These are phyloP conservation scores for Tetrahymena thermophila DNA, from an alignment of 73 alveolate genomes.

Conservation along the genomic window DNA sequence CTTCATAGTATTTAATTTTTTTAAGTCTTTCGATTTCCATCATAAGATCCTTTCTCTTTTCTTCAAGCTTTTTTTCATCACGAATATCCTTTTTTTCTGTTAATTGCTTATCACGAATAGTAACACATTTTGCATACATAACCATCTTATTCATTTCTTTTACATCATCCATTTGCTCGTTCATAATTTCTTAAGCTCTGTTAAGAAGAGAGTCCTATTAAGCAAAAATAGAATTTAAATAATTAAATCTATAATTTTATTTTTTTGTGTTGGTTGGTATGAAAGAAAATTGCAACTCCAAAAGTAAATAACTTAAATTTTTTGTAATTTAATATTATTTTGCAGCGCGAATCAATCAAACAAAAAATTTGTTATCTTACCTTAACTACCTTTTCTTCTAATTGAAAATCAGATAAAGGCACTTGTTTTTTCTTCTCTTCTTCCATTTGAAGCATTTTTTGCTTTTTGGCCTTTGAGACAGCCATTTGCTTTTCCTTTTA, in stretches of 20 bases:
- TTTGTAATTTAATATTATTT: too few species aligned
- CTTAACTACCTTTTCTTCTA: slow-evolving; percentile 41
- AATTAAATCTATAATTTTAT: neutral
- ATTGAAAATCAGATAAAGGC: slow-evolving; percentile 6
- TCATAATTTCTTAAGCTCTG: slow-evolving; percentile 51
- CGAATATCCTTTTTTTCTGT: slow-evolving; percentile 62
- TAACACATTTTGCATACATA: slow-evolving; percentile 73
- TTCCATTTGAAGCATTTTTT: slow-evolving; percentile 42
- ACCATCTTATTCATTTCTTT: slow-evolving; percentile 78
- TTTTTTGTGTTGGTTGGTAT: neutral
- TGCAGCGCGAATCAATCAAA: neutral
- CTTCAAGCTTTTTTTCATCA: slow-evolving; percentile 58
- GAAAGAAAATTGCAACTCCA: neutral
- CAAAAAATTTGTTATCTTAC: neutral
- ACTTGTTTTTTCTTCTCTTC: slow-evolving; percentile 42
- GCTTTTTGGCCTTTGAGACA: slow-evolving; percentile 39
- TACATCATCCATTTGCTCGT: slow-evolving; percentile 71
- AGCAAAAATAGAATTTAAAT: neutral
- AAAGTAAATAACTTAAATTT: neutral
- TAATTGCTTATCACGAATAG: slow-evolving; percentile 71
- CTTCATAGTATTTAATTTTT: slow-evolving; percentile 60
- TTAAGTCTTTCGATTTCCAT: slow-evolving; percentile 83
- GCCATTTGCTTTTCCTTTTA: slow-evolving; percentile 46
- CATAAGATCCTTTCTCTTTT: slow-evolving; percentile 73
- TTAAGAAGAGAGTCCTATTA: neutral